phyloP scores from a whole-genome alignment of 2,329 filamentous ascomycete species.

The Zasmidium cellare region DNA sequence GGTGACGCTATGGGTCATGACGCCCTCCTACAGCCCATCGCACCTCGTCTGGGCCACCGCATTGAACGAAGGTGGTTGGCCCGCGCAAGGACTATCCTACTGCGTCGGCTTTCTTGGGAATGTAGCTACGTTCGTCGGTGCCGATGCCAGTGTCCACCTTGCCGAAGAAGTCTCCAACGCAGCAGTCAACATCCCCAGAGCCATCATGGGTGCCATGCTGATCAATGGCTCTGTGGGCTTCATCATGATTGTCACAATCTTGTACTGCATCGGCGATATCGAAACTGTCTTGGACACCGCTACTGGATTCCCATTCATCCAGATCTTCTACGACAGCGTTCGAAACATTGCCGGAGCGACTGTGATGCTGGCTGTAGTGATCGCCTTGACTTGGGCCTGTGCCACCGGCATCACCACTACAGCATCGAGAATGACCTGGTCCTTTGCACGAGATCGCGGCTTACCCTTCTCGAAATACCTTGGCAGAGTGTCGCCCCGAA shows the following conservation, averaged over 20 bases:
- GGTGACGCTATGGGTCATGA: conserved; percentile 42
- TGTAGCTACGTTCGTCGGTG: conserved; percentile 38
- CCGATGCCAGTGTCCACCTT: conserved; percentile 48
- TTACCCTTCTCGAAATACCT: conserved; percentile 42
- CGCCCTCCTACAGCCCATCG: conserved; percentile 25
- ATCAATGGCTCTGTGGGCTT: conserved; percentile 52
- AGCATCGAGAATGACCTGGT: conserved; percentile 42
- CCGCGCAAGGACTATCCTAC: conserved; percentile 35
- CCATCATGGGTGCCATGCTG: conserved; percentile 49
- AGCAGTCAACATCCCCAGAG: conserved; percentile 47
- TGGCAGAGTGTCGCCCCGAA: conserved; percentile 28
- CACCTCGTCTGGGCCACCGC: conserved; percentile 33
- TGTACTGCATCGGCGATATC: conserved; percentile 47
- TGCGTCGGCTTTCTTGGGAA: conserved; percentile 38
- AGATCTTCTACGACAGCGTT: conserved; percentile 52
- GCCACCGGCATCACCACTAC: conserved; percentile 41
- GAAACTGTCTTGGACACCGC: conserved; percentile 41
- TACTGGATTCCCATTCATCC: conserved; percentile 53
- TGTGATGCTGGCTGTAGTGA: conserved; percentile 48
- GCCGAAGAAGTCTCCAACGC: conserved; percentile 54
- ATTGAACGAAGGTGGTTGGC: conserved; percentile 35
- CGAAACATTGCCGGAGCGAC: conserved; percentile 45
- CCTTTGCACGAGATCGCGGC: conserved; percentile 45
- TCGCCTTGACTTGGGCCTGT: conserved; percentile 35
- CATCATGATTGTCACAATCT: conserved; percentile 44